Conservation (phyloP, 2,329 filamentous ascomycete species). For the Fusarium verticillioides region DNA sequence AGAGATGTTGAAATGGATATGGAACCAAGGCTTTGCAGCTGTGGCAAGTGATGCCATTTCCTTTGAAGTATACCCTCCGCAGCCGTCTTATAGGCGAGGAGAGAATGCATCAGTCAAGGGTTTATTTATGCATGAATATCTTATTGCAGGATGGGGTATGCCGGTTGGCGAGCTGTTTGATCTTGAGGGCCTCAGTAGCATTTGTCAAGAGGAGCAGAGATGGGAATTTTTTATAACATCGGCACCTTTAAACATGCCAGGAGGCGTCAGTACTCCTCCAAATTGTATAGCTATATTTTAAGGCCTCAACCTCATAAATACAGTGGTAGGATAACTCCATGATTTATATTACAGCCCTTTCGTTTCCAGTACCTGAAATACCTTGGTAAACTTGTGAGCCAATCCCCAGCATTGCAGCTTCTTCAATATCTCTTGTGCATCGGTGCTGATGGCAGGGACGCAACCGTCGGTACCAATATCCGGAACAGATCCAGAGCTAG, state of each 20-base stretch:
- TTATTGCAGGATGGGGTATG: conserved; percentile 2
- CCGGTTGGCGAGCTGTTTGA: not conserved
- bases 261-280: conserved; percentile 2
- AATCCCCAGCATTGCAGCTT: not conserved
- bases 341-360: not conserved
- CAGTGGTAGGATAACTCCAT: rapidly evolving
- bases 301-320: rapidly evolving
- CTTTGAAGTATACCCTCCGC: not conserved
- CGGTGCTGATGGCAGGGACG: not conserved
- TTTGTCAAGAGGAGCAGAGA: not conserved
- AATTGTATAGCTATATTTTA: conserved; percentile 11
- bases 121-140: conserved; percentile 2
- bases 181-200: not conserved
- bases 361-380: not conserved
- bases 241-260: conserved; percentile 4
- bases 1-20: conserved; percentile 7
- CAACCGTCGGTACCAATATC: not conserved
- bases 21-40: conserved; percentile 2
- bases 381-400: not conserved
- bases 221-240: conserved; percentile 5
- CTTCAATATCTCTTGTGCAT: conserved; percentile 1
- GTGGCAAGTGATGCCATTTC: not conserved
- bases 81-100: not conserved
- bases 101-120: not conserved
- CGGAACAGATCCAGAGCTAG: not conserved